These are phyloP conservation scores for Globisporangium rhizosaccharum DNA, from an alignment of 352 stramenopile genomes.

Conservation along the genomic window DNA sequence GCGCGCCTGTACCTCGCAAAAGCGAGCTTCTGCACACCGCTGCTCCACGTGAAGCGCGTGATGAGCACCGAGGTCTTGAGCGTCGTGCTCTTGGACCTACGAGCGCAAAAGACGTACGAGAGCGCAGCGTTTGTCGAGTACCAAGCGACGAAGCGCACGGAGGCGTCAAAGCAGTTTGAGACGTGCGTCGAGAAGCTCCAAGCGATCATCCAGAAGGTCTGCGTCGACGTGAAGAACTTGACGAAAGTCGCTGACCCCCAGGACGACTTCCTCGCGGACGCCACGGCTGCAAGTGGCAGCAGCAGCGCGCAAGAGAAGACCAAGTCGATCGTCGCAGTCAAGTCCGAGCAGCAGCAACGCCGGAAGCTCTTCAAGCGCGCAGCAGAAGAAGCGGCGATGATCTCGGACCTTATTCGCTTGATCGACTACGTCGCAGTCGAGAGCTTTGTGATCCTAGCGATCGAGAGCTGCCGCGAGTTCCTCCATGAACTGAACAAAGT, in stretches of 20 bases:
- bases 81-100: constrained; percentile 78
- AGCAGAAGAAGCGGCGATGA: constrained; percentile 84
- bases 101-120: constrained; percentile 88
- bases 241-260: constrained; percentile 56
- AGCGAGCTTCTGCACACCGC: constrained; percentile 82
- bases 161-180: constrained; percentile 90
- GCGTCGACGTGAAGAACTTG: constrained; percentile 86
- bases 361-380: constrained; percentile 80
- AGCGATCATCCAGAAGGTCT: constrained; percentile 86
- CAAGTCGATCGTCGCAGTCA: constrained; percentile 91
- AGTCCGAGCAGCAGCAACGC: constrained; percentile 85
- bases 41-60: constrained; percentile 88
- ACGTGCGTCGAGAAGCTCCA: constrained; percentile 89
- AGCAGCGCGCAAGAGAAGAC: constrained; percentile 65
- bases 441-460: constrained; percentile 81
- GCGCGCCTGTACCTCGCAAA: constrained; percentile 87
- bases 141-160: constrained; percentile 77
- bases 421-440: constrained; percentile 92
- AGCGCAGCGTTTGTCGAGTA: constrained; percentile 87
- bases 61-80: constrained; percentile 81
- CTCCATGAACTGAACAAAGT: constrained; percentile 87
- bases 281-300: constrained; percentile 19
- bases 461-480: constrained; percentile 84
- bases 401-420: constrained; percentile 91
- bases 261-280: constrained; percentile 58